phyloP scores from a whole-genome alignment of 345 rosid genomes.

The Salix caprea region DNA sequence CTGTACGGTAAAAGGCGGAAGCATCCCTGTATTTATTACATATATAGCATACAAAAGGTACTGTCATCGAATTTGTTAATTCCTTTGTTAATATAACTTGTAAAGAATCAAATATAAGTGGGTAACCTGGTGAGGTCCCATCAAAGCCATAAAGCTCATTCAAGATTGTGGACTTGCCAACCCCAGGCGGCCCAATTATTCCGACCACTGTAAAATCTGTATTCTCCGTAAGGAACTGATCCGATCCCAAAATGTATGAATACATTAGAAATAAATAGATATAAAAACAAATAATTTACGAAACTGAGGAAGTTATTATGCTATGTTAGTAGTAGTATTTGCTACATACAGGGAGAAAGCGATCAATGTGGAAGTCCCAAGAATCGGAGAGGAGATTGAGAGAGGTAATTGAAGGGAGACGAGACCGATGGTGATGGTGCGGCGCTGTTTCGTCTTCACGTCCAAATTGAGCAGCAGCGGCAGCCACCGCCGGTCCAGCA shows the following conservation, averaged over 20 bases:
- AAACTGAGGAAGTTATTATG: no score
- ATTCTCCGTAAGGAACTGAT: constrained; percentile 78
- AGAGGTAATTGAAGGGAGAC: constrained; percentile 60
- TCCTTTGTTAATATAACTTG: neutral
- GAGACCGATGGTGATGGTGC: constrained; percentile 38
- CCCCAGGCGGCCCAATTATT: constrained; percentile 74
- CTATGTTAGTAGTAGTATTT: neutral
- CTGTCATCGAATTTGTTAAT: no score
- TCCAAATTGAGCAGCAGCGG: constrained; percentile 52
- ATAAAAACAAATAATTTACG: neutral
- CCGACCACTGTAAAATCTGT: constrained; percentile 81
- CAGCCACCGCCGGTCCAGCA: constrained; percentile 40
- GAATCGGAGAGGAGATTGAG: constrained; percentile 82
- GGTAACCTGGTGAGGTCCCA: constrained; percentile 60
- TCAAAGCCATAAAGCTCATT: constrained; percentile 78
- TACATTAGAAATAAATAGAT: neutral
- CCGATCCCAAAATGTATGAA: neutral
- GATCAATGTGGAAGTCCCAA: constrained; percentile 84
- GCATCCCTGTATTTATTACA: constrained; percentile 47
- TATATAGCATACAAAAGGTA: neutral
- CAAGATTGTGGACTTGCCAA: constrained; percentile 76
- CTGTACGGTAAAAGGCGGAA: constrained; percentile 60
- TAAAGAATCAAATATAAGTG: neutral
- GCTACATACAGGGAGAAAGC: constrained; percentile 67
- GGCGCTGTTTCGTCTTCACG: constrained; percentile 57